Conservation (phyloP, 2,329 filamentous ascomycete species). For the Talaromyces funiculosus region DNA sequence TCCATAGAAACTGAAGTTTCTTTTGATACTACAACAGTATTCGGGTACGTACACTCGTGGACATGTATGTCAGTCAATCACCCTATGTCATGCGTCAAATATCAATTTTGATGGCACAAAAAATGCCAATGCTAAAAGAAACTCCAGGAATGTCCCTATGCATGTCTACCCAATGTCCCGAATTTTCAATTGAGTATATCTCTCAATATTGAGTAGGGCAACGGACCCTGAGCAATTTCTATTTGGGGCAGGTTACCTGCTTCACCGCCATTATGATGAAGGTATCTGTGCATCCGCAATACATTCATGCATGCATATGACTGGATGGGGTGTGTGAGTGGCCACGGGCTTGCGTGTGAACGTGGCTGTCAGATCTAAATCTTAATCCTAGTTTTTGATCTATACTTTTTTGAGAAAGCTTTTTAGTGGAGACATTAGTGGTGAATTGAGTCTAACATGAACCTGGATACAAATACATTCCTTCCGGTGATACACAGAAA, state of each 20-base stretch:
- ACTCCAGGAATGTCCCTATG: not conserved
- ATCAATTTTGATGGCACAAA: too few species aligned
- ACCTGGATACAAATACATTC: slow-evolving; percentile 13
- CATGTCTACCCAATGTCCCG: slow-evolving; percentile 11
- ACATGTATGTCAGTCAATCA: not conserved
- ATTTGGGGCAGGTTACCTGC: not conserved
- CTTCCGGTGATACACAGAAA: slow-evolving; percentile 3
- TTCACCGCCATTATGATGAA: slow-evolving; percentile 5
- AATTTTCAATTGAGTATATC: not conserved
- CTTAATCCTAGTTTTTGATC: too few species aligned
- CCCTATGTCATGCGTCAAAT: slow-evolving; percentile 5
- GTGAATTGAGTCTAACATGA: not conserved
- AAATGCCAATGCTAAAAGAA: too few species aligned
- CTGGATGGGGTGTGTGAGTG: too few species aligned
- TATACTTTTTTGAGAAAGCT: not conserved
- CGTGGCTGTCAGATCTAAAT: not conserved
- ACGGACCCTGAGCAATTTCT: not conserved
- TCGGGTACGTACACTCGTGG: not conserved
- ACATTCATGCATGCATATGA: too few species aligned
- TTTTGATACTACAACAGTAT: not conserved
- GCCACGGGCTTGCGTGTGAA: too few species aligned
- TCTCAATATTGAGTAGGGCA: not conserved
- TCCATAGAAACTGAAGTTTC: not conserved
- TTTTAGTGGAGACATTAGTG: not conserved
- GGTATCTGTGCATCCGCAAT: not conserved